Base-by-base conservation (phyloP, 1,284 basidiomycete genomes). In the Sporisorium graminicola region DNA sequence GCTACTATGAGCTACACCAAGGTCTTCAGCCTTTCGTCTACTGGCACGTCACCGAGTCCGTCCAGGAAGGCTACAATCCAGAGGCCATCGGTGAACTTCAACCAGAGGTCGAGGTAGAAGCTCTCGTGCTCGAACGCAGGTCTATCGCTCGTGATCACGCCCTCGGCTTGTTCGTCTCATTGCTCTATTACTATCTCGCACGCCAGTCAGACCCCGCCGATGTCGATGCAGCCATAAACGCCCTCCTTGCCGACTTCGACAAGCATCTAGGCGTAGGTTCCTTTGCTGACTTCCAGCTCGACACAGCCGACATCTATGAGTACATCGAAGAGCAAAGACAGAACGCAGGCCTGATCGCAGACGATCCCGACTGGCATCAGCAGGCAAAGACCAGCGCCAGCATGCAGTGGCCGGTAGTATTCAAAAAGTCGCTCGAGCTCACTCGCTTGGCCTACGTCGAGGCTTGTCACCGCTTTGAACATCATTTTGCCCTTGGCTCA, bases 41-140 rank as follows among this genome's bases (percentile, higher is more conserved):
- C 50, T 72, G 61, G 69, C 69, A 76, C 26, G 65, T 76, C 37
- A 58, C 61, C 62, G 61, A 68, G 16, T 72, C 69, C n/a, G 53
- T 76, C 27, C 55, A 56, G 20, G 69, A 72, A 18, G 61, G 65
- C 16, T 76, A 63, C 37, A 27, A 12, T 13, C 69, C 74, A 7
- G 50, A 59, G 7, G 52, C 55, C 2, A 69, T 76, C 44, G 68
- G 65, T 26, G 58, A 53, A 27, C 24, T 72, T 0, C 73, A 75
- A 40, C 59, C 66, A 27, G 59, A 61, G 26, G 53, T 22, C n/a
- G 73, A 75, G 42, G 63, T 75, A 26, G 73, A 75, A 31, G 73
- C 67, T 20, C 56, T 69, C 10, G 63, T 75, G 2, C 64, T 75
- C 5, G 73, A 75, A 35, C 59, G 64, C 29, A 53, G 56, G 3